phyloP scores from a whole-genome alignment of 257 asterid species.

The Oldenlandia corymbosa region DNA sequence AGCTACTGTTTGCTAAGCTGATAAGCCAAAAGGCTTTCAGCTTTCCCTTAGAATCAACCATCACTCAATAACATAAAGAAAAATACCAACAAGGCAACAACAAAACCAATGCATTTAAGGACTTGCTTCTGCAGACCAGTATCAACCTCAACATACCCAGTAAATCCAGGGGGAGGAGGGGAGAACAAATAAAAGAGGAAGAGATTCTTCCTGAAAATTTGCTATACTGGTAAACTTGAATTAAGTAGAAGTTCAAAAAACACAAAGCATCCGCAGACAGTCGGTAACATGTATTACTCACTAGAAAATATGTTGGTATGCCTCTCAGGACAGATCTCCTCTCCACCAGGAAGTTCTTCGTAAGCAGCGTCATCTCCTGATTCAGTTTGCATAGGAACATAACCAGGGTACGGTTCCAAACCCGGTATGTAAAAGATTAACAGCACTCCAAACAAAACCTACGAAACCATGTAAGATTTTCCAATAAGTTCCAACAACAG shows the following conservation, averaged over 20 bases:
- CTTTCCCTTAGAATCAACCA: not conserved
- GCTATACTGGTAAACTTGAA: no score
- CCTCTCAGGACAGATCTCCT: constrained; percentile 93
- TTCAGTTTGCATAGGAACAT: constrained; percentile 57
- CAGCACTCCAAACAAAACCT: constrained; percentile 79
- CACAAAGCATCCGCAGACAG: not conserved
- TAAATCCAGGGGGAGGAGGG: no score
- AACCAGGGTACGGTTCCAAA: constrained; percentile 85
- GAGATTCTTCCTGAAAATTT: no score
- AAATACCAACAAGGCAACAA: not conserved
- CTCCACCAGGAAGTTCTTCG: constrained; percentile 84
- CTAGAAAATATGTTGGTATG: constrained; percentile 59
- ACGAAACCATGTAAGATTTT: constrained; percentile 23
- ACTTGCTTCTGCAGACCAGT: no score
- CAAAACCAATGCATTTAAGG: no score
- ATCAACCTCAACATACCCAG: no score
- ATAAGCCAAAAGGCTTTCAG: not conserved
- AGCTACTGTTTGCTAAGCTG: not conserved
- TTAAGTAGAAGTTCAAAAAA: no score
- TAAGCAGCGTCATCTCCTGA: constrained; percentile 52
- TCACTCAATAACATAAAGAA: not conserved
- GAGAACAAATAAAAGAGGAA: no score
- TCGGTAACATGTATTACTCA: constrained; percentile 36
- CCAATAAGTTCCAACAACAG: not conserved
- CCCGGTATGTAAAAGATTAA: constrained; percentile 70